Evolutionary conservation across 345 rosid species (phyloP), one percentile per base, ranked within the genome.

Genomic region (Xanthoceras sorbifolium): DNA sequence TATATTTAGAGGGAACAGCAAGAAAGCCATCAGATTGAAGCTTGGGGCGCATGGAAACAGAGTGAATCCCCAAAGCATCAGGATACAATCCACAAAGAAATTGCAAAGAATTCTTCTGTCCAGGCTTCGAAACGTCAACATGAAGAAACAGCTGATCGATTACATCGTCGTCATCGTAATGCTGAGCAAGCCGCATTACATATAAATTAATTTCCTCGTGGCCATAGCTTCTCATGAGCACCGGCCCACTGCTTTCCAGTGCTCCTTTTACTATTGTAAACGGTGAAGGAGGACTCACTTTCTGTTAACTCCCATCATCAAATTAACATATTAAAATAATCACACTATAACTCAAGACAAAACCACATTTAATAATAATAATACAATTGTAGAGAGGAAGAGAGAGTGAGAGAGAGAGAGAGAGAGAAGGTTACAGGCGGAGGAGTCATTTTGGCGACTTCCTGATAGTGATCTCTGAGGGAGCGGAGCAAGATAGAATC

Each of bases 41-140:
- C 80, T 91, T 93, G 0, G 93, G 92, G 82, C 97, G 85, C 89
- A 95, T 71, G 2, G 94, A 89, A 80, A 95, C 89, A 1, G 97
- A 92, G 82, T 95, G 98, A 71, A 95, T 93, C 31, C 98, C 97
- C 71, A 93, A 76, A 0, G 98, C 98, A 78, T 95, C 99, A 0
- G 98, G 97, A 83, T 95, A 92, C 83, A 95, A 80, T 20, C 94
- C 99, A 26, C 99, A 95, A 5, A 93, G 90, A 78, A 95, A 91
- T 74, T 90, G 94, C 73, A 93, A 72, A 50, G 97, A 91, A 25
- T 90, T 79, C 62, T 80, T 78, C 64, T 88, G 91, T n/a, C 78
- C 89, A 23, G 88, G 93, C 90, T 95, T 93, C 31, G 93, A 84
- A 22, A 95, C 90, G 79, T 91, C 87, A 28, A 95, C 97, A 52